Conservation (phyloP, 305 asterid species). For the Withania somnifera region DNA sequence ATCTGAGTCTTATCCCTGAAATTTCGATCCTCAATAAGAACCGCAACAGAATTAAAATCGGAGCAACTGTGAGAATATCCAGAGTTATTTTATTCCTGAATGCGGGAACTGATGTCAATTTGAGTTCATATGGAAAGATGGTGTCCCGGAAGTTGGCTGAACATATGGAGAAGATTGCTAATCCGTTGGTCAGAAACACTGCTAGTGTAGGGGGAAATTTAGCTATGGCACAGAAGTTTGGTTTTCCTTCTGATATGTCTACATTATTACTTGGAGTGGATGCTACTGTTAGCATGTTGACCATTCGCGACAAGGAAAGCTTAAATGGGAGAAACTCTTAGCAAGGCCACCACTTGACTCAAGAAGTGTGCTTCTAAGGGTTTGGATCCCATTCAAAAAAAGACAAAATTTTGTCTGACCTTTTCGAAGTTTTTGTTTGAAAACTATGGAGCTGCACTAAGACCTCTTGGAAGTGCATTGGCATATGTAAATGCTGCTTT, state of each 20-base stretch:
- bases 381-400: conserved; percentile 39
- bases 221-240: conserved; percentile 64
- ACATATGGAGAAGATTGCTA: conserved; percentile 61
- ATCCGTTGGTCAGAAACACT: conserved; percentile 59
- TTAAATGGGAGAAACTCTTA: conserved; percentile 58
- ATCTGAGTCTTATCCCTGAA: conserved; percentile 52
- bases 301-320: conserved; percentile 18
- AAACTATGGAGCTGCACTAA: conserved; percentile 70
- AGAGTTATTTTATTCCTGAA: conserved; percentile 31
- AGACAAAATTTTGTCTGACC: background rate
- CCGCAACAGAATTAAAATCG: conserved; percentile 36
- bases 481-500: conserved; percentile 84
- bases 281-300: conserved; percentile 38
- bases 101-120: conserved; percentile 10
- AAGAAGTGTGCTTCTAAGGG: conserved; percentile 41
- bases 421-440: conserved; percentile 37
- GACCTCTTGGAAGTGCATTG: conserved; percentile 86
- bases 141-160: conserved; percentile 37
- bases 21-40: conserved; percentile 32
- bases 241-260: conserved; percentile 77
- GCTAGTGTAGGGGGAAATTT: conserved; percentile 90
- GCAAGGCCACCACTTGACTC: conserved; percentile 42
- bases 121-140: conserved; percentile 14
- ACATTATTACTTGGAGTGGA: conserved; percentile 65
- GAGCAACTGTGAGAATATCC: conserved; percentile 59